A percentile compares a stretch with the other conserved stretches of the same genome.
Evolutionary conservation across 2,329 filamentous ascomycete species (phyloP).

Genomic region (Aspergillus sp.): DNA sequence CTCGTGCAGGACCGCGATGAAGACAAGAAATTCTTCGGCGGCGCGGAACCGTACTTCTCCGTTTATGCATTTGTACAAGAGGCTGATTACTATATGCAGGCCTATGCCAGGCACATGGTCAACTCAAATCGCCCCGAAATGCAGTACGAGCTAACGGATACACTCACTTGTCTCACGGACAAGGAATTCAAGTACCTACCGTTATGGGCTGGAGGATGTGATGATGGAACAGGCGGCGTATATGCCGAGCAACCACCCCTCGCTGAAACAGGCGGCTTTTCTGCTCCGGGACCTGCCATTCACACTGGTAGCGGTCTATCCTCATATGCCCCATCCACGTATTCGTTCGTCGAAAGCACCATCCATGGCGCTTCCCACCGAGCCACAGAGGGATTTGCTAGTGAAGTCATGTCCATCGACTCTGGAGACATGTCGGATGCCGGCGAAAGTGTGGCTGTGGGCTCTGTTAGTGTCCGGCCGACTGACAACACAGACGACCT

Average conservation of each 20-base stretch:
- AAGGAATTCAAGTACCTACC: constrained; percentile 67
- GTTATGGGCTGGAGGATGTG: constrained; percentile 65
- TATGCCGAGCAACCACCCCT: constrained; percentile 47
- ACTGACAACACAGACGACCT: constrained; percentile 3
- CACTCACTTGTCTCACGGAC: constrained; percentile 57
- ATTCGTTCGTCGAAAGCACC: constrained; percentile 36
- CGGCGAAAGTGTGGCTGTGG: background rate
- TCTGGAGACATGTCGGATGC: constrained; percentile 14
- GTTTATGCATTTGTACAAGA: constrained; percentile 24
- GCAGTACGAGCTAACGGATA: constrained; percentile 38
- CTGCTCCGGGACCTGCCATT: constrained; percentile 40
- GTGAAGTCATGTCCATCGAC: constrained; percentile 32
- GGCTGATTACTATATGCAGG: constrained; percentile 23
- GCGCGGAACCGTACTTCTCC: constrained; percentile 18
- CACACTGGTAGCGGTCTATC: constrained; percentile 34
- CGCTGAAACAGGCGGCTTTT: constrained; percentile 41
- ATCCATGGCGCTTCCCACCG: constrained; percentile 41
- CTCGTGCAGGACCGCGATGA: background rate
- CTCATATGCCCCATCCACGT: constrained; percentile 29
- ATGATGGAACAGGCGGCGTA: constrained; percentile 57
- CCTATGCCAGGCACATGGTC: constrained; percentile 26
- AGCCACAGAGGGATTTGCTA: constrained; percentile 38
- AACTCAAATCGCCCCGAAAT: constrained; percentile 16
- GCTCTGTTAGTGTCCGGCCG: background rate
- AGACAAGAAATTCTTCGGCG: background rate